phyloP scores from a whole-genome alignment of 2,329 filamentous ascomycete genomes.

The Fusarium begoniae region DNA sequence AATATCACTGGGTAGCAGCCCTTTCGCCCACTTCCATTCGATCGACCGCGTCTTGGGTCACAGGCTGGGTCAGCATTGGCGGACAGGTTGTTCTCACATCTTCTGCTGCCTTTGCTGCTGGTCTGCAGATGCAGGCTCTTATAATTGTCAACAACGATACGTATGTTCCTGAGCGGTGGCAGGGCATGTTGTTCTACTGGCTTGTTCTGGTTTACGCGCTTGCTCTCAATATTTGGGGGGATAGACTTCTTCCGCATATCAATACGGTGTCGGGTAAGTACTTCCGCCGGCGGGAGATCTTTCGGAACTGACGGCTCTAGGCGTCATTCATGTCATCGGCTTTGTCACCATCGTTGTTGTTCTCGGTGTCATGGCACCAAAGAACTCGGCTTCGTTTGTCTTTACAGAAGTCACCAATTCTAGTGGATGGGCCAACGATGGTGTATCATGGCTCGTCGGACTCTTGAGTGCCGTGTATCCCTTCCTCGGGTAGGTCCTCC shows the following conservation, averaged over 20 bases:
- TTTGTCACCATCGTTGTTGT: slow-evolving; percentile 43
- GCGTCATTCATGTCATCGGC: slow-evolving; percentile 41
- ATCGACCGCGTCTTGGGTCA: slow-evolving; percentile 6
- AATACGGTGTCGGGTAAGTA: slow-evolving; percentile 42
- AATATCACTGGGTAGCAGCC: slow-evolving; percentile 38
- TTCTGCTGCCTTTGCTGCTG: slow-evolving; percentile 57
- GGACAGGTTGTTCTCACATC: slow-evolving; percentile 57
- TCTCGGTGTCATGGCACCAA: slow-evolving; percentile 44
- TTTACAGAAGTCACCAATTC: slow-evolving; percentile 46
- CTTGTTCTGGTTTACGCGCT: slow-evolving; percentile 50
- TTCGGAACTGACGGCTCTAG: slow-evolving; percentile 7
- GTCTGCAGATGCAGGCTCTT: slow-evolving; percentile 54
- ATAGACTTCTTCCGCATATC: slow-evolving; percentile 48
- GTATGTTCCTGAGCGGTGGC: slow-evolving; percentile 54
- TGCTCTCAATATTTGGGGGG: slow-evolving; percentile 54
- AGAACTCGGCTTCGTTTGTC: slow-evolving; percentile 44
- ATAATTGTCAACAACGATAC: slow-evolving; percentile 53
- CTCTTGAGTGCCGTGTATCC: slow-evolving; percentile 47
- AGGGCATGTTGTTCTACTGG: slow-evolving; percentile 60
- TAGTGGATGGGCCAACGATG: slow-evolving; percentile 46
- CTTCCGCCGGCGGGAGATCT: fast-evolving
- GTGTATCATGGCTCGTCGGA: slow-evolving; percentile 47
- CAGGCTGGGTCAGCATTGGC: slow-evolving; percentile 51
- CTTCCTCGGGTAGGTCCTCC: slow-evolving; percentile 44
- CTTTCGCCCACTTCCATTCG: slow-evolving; percentile 20